Base-by-base conservation (phyloP, 164 flowering plant species). In the Chloranthus sessilifolius region DNA sequence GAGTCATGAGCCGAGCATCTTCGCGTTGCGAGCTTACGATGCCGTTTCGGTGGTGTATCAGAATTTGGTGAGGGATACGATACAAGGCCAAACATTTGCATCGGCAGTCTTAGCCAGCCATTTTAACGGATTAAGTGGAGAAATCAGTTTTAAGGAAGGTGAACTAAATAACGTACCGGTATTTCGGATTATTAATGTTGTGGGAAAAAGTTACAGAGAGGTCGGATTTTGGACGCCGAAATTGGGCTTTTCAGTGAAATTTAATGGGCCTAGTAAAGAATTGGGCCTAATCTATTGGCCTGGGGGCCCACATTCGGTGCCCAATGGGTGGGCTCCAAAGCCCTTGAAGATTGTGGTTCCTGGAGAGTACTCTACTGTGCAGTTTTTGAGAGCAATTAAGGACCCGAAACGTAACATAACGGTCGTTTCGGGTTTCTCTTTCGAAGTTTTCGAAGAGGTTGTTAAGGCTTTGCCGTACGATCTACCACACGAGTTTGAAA, bases 271-370 rank as follows among this genome's bases (percentile, higher is more conserved):
- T 12, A 38, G 5, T 5, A 5, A 6, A 5, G 10, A 4, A 5
- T 38, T 6, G 20, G 52, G 60, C 1, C 25, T 19, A 0, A 67
- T 74, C 19, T 17, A 12, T 37, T 74, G 75, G 50, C 50, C 59
- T 1, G 59, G 59, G 7, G 35, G 34, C 1, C 23, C 46, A 34
- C 16, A 15, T 3, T 0, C 2, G 0, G 20, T 66, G 15, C 81
- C 83, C 0, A 57, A 46, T 55, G 80, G 83, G 17, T 75, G 78
- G 78, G 56, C 56, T 21, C 44, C 12, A 30, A 59, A 62, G 39
- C 68, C 51, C 3, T 3, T 79, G 62, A 64, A 15, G 25, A 79
- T 79, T 16, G 79, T 66, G 24, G 65, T 79, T 30, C 82, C 82
- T 0, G 68, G 52, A 0, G 41, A 43, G 16, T 43, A 71, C 74